phyloP scores from a whole-genome alignment of 345 rosid species.

The Linum trigynum region DNA sequence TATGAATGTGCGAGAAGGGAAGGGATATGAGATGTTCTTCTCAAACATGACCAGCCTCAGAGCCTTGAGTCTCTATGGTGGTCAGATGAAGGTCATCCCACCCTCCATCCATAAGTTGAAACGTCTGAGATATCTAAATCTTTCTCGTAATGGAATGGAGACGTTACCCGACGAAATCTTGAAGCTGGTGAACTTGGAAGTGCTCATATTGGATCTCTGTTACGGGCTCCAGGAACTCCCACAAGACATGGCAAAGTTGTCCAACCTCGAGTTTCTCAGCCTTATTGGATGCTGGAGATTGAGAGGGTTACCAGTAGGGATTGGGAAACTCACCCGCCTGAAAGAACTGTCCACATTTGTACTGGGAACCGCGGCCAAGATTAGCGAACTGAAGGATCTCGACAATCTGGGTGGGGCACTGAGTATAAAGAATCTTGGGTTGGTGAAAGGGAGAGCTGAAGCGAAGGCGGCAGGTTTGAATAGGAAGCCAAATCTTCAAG shows the following conservation, averaged over 20 bases:
- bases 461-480: constrained; percentile 11
- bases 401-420: constrained; percentile 6
- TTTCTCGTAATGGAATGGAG: rapidly evolving
- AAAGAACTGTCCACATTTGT: constrained; percentile 13
- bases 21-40: not conserved
- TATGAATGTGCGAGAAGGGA: not conserved
- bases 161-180: constrained; percentile 13
- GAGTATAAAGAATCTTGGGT: not conserved
- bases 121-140: constrained; percentile 17
- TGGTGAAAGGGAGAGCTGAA: not conserved
- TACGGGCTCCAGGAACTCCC: not conserved
- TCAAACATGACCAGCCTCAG: constrained; percentile 11
- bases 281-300: not conserved
- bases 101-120: constrained; percentile 11
- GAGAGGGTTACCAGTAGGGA: constrained; percentile 16
- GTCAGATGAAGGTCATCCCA: constrained; percentile 10
- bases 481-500: constrained; percentile 2
- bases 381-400: constrained; percentile 13
- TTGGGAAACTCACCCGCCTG: constrained; percentile 17
- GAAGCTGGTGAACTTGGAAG: constrained; percentile 13
- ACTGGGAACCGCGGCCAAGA: not conserved
- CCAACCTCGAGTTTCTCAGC: constrained; percentile 1
- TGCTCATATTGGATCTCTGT: not conserved
- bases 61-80: not conserved
- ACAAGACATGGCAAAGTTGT: not conserved